phyloP scores from a whole-genome alignment of 495 filamentous ascomycete genomes.

The Xylaria flabelliformis region DNA sequence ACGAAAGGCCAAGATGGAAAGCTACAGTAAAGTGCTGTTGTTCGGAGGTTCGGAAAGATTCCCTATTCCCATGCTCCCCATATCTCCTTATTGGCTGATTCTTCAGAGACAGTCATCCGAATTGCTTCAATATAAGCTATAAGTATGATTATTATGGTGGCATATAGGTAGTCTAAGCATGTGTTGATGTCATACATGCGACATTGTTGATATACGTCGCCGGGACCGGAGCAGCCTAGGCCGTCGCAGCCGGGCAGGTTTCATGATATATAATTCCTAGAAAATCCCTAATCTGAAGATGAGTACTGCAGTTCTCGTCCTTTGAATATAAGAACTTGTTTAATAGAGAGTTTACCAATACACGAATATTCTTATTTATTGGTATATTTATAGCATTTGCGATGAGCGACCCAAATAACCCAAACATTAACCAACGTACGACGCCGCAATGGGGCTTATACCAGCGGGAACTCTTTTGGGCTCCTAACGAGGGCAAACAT shows the following conservation, averaged over 20 bases:
- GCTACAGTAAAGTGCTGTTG: too few relatives aligned
- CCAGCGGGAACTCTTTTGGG: slow-evolving; percentile 68
- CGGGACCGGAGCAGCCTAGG: neutral
- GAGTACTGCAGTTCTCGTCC: neutral
- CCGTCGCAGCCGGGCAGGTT: neutral
- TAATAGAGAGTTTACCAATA: neutral
- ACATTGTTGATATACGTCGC: neutral
- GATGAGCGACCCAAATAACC: slow-evolving; percentile 64
- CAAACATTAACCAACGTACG: slow-evolving; percentile 60
- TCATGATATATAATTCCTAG: neutral
- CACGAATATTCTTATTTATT: too few relatives aligned
- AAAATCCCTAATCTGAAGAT: neutral
- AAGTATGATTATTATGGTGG: neutral
- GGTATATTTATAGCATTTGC: too few relatives aligned
- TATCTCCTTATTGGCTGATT: too few relatives aligned
- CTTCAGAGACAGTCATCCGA: too few relatives aligned
- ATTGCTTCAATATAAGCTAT: neutral
- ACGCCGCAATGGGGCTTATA: slow-evolving; percentile 69
- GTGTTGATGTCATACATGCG: slow-evolving; percentile 1
- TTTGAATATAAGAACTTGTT: neutral
- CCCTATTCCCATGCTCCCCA: too few relatives aligned
- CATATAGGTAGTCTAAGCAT: neutral
- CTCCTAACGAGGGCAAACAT: slow-evolving; percentile 59
- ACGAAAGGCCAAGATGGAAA: too few relatives aligned
- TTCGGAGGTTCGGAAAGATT: too few relatives aligned